Base-by-base conservation (phyloP, 2,329 filamentous ascomycete genomes). In the Diaporthe sp. region DNA sequence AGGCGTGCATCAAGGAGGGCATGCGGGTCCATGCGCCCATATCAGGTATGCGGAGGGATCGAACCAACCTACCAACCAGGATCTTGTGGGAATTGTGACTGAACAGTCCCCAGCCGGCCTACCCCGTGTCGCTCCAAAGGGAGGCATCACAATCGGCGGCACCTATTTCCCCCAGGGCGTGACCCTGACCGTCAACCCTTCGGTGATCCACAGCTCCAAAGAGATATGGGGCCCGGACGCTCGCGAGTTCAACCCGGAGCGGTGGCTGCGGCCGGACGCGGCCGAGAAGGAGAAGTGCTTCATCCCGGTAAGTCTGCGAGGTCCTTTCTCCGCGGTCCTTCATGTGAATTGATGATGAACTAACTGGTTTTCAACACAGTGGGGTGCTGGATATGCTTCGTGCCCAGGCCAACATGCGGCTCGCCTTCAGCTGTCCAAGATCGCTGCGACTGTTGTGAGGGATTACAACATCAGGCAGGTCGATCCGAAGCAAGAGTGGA, bases 1-100 rank as follows among this genome's bases (percentile, higher is more conserved):
- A 81, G 58, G 82, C 82, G 17, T 83, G 82, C 71, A 81, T 84
- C 73, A 82, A 83, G 76, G 83, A 84, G 76, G 77, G 79, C 2
- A 74, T 84, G 39, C 77, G 82, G 19, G 72, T 83, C 34, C 79
- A 81, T 70, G 76, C 77, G 0, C 68, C 68, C 5, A 71, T 71
- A 31, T 71, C 68, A 31, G 68, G 72, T 70, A 55, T 25, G 44
- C 59, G 7, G 31, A 58, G 4, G 25, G 15, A 55, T 17, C 12
- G 19, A n/a, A 7, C 7, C 15, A 34, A 15, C 17, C 42, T 22
- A 80, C 73, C 15, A 19, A 22, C 7, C 37, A n/a, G 28, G 6
- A 15, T n/a, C 3, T 19, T 8, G 4, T 46, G 59, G 12, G 22
- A 25, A 12, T 44, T 34, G 15, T 13, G 17, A 31, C 67, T 55